These are phyloP conservation scores for Erysimum cheiranthoides DNA, from an alignment of 345 rosid genomes.

Conservation along the genomic window DNA sequence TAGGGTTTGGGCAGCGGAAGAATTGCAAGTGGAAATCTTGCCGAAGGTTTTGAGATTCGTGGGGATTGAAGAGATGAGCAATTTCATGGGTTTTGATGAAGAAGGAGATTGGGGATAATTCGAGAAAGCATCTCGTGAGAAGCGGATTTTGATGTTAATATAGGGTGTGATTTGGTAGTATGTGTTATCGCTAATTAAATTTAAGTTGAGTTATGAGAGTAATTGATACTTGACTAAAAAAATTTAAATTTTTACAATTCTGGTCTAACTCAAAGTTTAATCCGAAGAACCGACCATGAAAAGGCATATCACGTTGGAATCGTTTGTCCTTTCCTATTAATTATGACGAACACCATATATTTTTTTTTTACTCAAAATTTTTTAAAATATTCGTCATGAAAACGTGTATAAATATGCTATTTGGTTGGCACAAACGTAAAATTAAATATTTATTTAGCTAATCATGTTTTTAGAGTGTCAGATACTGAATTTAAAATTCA, in stretches of 20 bases:
- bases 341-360: neutral
- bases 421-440: neutral
- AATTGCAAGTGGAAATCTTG: too few relatives aligned
- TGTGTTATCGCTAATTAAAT: neutral
- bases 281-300: neutral
- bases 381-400: neutral
- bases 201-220: neutral
- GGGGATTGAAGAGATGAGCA: too few relatives aligned
- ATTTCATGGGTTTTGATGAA: neutral
- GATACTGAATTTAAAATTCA: neutral
- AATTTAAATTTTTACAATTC: neutral
- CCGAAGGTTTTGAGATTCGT: too few relatives aligned
- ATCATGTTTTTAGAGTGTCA: neutral
- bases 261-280: neutral
- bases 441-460: neutral
- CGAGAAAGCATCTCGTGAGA: neutral
- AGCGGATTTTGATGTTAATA: neutral
- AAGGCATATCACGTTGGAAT: neutral
- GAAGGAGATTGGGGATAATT: neutral
- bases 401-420: neutral
- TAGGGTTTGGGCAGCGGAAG: too few relatives aligned
- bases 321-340: neutral
- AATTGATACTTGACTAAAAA: neutral
- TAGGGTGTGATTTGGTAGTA: neutral
- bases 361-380: neutral